A percentile compares a stretch with the other conserved stretches of the same genome.
These are phyloP conservation scores for Globisporangium cylindrosporum DNA, from an alignment of 352 stramenopile species.

Conservation along the genomic window DNA sequence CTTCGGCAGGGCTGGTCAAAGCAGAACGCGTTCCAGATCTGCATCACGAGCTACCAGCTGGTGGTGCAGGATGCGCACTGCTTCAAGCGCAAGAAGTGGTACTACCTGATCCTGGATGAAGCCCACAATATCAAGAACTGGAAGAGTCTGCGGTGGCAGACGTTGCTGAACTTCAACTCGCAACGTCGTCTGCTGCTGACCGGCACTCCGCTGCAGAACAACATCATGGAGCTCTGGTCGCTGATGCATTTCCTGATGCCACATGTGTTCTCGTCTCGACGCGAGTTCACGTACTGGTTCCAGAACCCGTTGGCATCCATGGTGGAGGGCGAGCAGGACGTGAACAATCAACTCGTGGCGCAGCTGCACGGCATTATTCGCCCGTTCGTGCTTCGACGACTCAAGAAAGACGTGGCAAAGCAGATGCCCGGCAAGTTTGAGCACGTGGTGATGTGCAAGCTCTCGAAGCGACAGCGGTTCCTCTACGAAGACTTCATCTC, in stretches of 20 bases:
- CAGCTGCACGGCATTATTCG: conserved; percentile 97
- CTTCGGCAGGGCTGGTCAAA: conserved; percentile 94
- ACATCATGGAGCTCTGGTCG: conserved; percentile 97
- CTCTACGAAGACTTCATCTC: conserved; percentile 99
- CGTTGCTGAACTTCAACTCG: conserved; percentile 97
- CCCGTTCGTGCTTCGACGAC: conserved; percentile 95
- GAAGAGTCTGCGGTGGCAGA: conserved; percentile 97
- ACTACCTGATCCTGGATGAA: conserved; percentile 99
- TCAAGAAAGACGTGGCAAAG: conserved; percentile 98
- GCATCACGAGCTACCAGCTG: conserved; percentile 99
- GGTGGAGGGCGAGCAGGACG: conserved; percentile 61
- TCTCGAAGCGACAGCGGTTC: conserved; percentile 94
- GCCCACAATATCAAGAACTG: conserved; percentile 99
- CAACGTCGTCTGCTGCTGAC: conserved; percentile 92
- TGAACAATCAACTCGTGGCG: conserved; percentile 90
- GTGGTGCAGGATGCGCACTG: conserved; percentile 96
- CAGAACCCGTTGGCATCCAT: conserved; percentile 92
- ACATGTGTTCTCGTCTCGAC: conserved; percentile 91
- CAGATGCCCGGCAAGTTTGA: conserved; percentile 98
- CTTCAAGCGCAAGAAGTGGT: conserved; percentile 99
- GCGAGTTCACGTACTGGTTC: conserved; percentile 99
- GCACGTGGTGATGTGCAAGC: conserved; percentile 93
- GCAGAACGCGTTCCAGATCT: conserved; percentile 95
- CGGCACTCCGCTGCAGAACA: conserved; percentile 97
- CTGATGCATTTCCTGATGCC: conserved; percentile 99